A percentile compares a stretch with the other conserved stretches of the same genome.
Evolutionary conservation across 2,329 filamentous ascomycete species (phyloP).

Genomic region (Didymella keratinophila): DNA sequence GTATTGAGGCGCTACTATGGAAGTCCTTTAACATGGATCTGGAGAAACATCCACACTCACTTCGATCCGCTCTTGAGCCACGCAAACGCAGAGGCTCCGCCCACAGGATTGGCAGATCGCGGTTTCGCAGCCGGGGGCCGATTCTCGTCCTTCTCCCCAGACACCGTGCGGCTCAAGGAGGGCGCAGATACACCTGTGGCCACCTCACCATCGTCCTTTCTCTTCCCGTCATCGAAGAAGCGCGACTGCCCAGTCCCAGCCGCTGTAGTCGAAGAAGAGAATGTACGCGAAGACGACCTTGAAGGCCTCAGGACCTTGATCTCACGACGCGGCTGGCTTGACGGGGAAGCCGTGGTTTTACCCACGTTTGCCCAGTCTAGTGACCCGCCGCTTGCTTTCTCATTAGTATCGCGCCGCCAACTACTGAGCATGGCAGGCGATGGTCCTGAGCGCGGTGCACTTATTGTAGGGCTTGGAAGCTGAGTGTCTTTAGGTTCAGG

Average conservation of each 20-base stretch:
- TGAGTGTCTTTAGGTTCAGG: slow-evolving; percentile 34
- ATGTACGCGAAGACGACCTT: slow-evolving; percentile 66
- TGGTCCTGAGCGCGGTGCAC: slow-evolving; percentile 39
- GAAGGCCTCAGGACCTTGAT: slow-evolving; percentile 92
- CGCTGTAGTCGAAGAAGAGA: slow-evolving; percentile 47
- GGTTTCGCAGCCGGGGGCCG: slow-evolving; percentile 54
- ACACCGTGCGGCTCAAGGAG: slow-evolving; percentile 40
- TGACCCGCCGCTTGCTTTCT: slow-evolving; percentile 43
- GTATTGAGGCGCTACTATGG: not conserved
- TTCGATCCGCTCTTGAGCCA: slow-evolving; percentile 73
- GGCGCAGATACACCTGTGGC: slow-evolving; percentile 19
- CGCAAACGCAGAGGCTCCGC: slow-evolving; percentile 90
- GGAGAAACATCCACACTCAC: slow-evolving; percentile 23
- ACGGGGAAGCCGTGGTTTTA: slow-evolving; percentile 63
- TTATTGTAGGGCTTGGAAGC: slow-evolving; percentile 29
- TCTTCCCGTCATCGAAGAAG: slow-evolving; percentile 60
- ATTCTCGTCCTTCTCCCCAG: slow-evolving; percentile 49
- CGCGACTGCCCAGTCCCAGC: slow-evolving; percentile 52
- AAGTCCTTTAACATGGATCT: not conserved
- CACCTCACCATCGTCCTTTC: slow-evolving; percentile 40
- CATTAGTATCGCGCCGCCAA: slow-evolving; percentile 56
- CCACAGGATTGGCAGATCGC: slow-evolving; percentile 80
- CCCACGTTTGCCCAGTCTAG: slow-evolving; percentile 65
- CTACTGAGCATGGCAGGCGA: slow-evolving; percentile 58
- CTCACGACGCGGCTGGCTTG: slow-evolving; percentile 71